Base-by-base conservation (phyloP, 257 asterid genomes). In the Orobanche coerulescens region DNA sequence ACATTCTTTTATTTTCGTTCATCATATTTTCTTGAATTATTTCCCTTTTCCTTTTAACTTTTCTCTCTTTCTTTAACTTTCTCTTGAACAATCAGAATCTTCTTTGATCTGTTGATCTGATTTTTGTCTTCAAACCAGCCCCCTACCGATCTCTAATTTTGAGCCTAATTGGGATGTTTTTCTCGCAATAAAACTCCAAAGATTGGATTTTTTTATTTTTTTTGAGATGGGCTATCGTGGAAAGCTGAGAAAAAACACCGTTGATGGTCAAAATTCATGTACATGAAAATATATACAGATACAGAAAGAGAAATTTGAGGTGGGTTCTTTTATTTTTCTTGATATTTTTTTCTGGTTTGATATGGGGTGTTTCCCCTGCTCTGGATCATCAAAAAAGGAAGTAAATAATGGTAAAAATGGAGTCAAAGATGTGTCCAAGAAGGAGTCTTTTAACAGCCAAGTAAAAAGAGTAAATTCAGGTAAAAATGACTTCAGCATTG, bases 361-460 rank as follows among this genome's bases (percentile, higher is more conserved):
- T 47, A 78, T 79, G 95, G 93, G 94, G 69, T 92, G 96, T 81
- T 84, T 88, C 64, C 79, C 87, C 65, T 92, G 98, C 78, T 86
- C 84, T 77, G 88, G 88, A 81, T 86, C 95, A 71, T 83, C 94
- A 47, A 60, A 81, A 54, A 72, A 84, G 67, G 82, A 75, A 66
- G 83, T 49, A 61, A 61, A 52, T 19, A 58, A 44, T 25, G 40
- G 66, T 70, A 74, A 43, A 20, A 68, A 72, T 75, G 85, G 78
- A 57, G 90, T 73, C 67, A 84, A 84, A 67, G 83, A 81, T 74
- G 70, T 71, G 71, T 68, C 71, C 23, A 85, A 84, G 64, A 82
- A 78, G 25, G 95, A 87, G 69, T 75, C 88, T 66, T 77, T 68
- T 22, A 71, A 64, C 40, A 67, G 64, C 68, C 77, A 73, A 83